phyloP scores from a whole-genome alignment of 2,329 filamentous ascomycete genomes.

The Botrytis fragariae region DNA sequence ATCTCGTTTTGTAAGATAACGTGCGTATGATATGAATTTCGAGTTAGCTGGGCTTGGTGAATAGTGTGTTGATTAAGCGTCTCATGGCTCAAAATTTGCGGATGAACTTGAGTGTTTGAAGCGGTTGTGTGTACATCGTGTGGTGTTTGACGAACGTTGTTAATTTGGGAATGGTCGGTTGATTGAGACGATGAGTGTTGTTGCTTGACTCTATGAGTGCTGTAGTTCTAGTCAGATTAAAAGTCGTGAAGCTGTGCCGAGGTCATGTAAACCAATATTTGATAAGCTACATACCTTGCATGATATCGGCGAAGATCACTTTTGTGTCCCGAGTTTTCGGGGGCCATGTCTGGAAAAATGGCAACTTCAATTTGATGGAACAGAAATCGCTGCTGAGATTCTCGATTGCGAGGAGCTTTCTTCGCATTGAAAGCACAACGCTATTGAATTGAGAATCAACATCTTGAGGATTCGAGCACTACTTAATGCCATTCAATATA shows the following conservation, averaged over 20 bases:
- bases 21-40: neutral
- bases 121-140: neutral
- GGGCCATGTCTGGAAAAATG: neutral
- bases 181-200: neutral
- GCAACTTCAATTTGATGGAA: neutral
- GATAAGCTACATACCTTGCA: slow-evolving; percentile 17
- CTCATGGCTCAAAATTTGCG: slow-evolving; percentile 1
- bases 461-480: neutral
- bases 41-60: neutral
- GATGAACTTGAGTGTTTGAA: neutral
- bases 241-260: neutral
- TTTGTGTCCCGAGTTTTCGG: neutral
- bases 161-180: neutral
- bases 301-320: slow-evolving; percentile 8
- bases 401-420: neutral
- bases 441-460: neutral
- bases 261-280: neutral
- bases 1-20: neutral
- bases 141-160: neutral
- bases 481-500: neutral
- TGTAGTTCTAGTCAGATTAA: neutral
- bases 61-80: neutral
- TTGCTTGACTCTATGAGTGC: neutral
- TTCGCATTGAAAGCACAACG: neutral
- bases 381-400: neutral